Evolutionary conservation across 768 basidiomycete genomes (phyloP).

Genomic region (Clitopilus passeckerianus): DNA sequence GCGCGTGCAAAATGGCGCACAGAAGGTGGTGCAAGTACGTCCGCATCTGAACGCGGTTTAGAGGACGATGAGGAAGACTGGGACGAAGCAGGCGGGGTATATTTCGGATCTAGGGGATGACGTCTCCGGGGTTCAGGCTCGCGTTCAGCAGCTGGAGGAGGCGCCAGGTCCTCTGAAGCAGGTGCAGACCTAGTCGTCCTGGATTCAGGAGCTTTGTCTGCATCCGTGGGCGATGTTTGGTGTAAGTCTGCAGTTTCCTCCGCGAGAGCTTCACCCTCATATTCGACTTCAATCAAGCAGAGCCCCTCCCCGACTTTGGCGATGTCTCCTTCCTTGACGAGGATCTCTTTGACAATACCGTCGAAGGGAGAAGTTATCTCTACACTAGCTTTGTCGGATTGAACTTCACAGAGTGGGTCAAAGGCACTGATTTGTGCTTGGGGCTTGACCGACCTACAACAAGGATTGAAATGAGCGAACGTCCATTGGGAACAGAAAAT

Average conservation of each 20-base stretch:
- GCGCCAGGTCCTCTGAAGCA: slow-evolving; percentile 2
- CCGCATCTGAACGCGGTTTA: slow-evolving; percentile 6
- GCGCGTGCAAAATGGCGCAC: slow-evolving; percentile 74
- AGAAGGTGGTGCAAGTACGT: slow-evolving; percentile 69
- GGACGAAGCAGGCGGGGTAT: slow-evolving; percentile 8
- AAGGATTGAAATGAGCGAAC: neutral
- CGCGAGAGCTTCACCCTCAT: neutral
- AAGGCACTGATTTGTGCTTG: slow-evolving; percentile 51
- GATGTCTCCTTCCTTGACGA: slow-evolving; percentile 77
- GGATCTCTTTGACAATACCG: slow-evolving; percentile 64
- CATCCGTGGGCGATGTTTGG: slow-evolving; percentile 11
- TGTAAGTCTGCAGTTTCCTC: slow-evolving; percentile 27
- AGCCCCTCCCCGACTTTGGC: slow-evolving; percentile 79
- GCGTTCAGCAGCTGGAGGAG: slow-evolving; percentile 2
- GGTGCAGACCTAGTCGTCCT: slow-evolving; percentile 7
- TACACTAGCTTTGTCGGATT: slow-evolving; percentile 87
- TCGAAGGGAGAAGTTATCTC: slow-evolving; percentile 88
- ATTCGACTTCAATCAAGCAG: slow-evolving; percentile 76
- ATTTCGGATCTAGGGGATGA: slow-evolving; percentile 67
- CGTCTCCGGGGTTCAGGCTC: slow-evolving; percentile 14
- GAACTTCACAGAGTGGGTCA: slow-evolving; percentile 77
- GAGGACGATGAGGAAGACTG: neutral
- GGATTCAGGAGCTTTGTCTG: slow-evolving; percentile 7
- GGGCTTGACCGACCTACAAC: slow-evolving; percentile 60
- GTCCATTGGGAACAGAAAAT: slow-evolving; percentile 13